Evolutionary conservation across 352 stramenopile genomes (phyloP).

Genomic region (Pythium brassicae): DNA sequence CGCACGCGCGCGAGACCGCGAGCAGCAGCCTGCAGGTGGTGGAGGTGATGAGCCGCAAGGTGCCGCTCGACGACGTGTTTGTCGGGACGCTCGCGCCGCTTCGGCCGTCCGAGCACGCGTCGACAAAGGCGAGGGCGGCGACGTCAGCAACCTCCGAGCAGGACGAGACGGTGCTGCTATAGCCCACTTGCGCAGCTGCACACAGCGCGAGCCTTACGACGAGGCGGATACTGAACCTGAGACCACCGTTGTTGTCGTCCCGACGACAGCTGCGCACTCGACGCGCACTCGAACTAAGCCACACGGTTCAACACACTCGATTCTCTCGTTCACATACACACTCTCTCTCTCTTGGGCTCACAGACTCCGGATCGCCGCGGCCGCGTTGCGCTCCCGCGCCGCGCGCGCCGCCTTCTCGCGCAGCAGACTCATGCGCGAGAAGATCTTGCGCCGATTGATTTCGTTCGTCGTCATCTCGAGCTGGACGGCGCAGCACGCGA

Average conservation of each 20-base stretch:
- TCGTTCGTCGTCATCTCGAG: conserved; percentile 62
- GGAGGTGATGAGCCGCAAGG: conserved; percentile 21
- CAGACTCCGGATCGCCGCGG: background rate
- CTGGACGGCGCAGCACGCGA: conserved; percentile 64
- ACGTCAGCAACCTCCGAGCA: too few species aligned
- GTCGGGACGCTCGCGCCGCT: conserved; percentile 23
- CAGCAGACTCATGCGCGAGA: conserved; percentile 70
- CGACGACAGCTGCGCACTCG: too few species aligned
- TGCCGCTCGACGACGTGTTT: conserved; percentile 35
- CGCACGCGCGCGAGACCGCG: conserved; percentile 9
- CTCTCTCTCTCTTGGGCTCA: too few species aligned
- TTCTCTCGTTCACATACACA: background rate
- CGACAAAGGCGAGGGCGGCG: conserved; percentile 1
- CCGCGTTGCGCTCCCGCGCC: conserved; percentile 5
- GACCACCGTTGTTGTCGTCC: too few species aligned
- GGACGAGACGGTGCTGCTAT: too few species aligned
- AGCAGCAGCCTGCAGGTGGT: conserved; percentile 12
- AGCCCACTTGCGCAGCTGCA: too few species aligned
- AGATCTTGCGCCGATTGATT: conserved; percentile 75
- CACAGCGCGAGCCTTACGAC: too few species aligned
- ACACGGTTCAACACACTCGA: too few species aligned
- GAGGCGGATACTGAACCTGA: too few species aligned
- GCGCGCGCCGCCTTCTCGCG: conserved; percentile 34
- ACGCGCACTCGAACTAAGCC: background rate
- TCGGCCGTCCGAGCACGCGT: background rate